These are phyloP conservation scores for Isoetes engelmannii DNA, from an alignment of 83 land plant species.

Conservation along the genomic window DNA sequence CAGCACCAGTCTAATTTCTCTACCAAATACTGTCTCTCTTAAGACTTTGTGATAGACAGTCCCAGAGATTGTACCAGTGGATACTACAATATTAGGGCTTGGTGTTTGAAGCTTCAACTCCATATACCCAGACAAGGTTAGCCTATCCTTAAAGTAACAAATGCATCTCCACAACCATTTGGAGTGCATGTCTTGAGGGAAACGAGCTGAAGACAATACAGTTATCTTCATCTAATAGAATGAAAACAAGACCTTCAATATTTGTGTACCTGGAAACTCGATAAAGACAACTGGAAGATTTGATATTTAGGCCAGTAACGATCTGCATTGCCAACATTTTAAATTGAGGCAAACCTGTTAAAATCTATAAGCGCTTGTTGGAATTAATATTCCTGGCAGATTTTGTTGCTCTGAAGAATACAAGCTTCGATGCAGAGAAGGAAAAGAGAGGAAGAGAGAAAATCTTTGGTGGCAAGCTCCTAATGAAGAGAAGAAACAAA, in stretches of 20 bases:
- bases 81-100: no score
- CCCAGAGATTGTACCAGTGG: constrained; percentile 36
- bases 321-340: constrained; percentile 12
- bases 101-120: no score
- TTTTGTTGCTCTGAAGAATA: no score
- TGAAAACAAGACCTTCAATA: neutral
- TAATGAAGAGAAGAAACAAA: no score
- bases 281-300: constrained; percentile 3
- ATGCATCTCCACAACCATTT: constrained; percentile 23
- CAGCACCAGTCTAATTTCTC: constrained; percentile 35
- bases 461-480: no score
- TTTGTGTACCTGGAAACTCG: constrained; percentile 20
- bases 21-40: constrained; percentile 28
- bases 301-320: constrained; percentile 8
- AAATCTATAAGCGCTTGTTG: no score
- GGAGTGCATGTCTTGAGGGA: constrained; percentile 23
- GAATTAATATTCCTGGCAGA: no score
- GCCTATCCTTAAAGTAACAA: constrained; percentile 24
- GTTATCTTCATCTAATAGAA: neutral
- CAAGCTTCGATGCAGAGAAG: no score
- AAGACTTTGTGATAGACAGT: constrained; percentile 22
- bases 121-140: no score
- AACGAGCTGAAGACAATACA: constrained; percentile 16
- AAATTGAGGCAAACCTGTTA: no score
- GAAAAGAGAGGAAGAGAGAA: no score